Evolutionary conservation across 345 rosid species (phyloP), one percentile per base, ranked within the genome.

Genomic region (Gossypium longicalyx): DNA sequence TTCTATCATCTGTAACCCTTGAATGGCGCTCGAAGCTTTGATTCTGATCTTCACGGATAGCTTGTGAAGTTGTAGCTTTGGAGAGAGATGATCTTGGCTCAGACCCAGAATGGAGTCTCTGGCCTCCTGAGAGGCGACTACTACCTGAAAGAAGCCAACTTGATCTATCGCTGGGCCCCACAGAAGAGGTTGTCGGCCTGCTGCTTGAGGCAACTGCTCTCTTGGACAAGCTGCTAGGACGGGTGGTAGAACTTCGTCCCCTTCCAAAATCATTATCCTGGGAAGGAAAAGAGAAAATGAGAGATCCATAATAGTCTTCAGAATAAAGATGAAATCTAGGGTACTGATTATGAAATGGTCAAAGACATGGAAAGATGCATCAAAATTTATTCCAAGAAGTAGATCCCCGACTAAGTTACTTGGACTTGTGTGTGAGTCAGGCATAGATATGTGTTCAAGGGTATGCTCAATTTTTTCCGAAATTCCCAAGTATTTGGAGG

Each of bases 201-300:
- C 84, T 81, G 79, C 79, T 71, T 15, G 82, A 79, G 64, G 77
- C 81, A 43, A 77, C 76, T 23, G 81, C 84, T 76, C 82, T 84
- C 71, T 72, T 81, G 17, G 86, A 84, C 23, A 72, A 2, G 41
- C 78, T 83, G 41, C 81, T 73, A 67, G 75, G 75, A 12, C 67
- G 80, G 41, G 80, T 72, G 44, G 80, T 73, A 20, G 90, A 78
- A 63, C 79, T 74, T 19, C 79, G 81, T 23, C 72, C 87, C 64
- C 80, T 87, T 45, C 81, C 84, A 16, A 75, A 71, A 74, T 82
- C 87, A 15, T 72, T 85, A 76, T 75, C 88, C 85, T 83, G 80
- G 61, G 75, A 45, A 67, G 41, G 2, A 34, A 34, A 34, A 34
- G 7, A 2, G 41, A 45, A 58, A 29, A 34, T 19, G 9, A 71